phyloP scores from a whole-genome alignment of 805 yeast species.

The Nakazawaea pomicola region DNA sequence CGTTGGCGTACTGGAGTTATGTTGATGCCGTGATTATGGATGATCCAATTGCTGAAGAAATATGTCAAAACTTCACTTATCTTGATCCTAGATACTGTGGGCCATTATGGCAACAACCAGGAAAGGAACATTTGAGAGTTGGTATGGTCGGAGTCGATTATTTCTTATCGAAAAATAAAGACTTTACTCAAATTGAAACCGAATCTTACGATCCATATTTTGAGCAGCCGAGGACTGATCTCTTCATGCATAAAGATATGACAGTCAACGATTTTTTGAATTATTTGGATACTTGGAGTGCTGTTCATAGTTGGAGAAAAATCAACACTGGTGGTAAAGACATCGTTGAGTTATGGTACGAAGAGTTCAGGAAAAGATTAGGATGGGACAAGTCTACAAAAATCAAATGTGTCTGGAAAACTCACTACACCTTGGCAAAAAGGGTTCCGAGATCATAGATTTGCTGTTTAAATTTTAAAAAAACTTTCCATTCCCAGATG shows the following conservation, averaged over 20 bases:
- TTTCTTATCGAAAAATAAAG: slow-evolving; percentile 16
- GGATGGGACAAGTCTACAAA: slow-evolving; percentile 42
- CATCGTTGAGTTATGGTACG: slow-evolving; percentile 16
- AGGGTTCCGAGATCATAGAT: slow-evolving; percentile 13
- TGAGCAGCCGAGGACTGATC: slow-evolving; percentile 9
- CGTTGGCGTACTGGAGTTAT: slow-evolving; percentile 74
- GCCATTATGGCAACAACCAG: slow-evolving; percentile 41
- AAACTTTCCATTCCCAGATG: no score
- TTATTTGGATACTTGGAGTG: slow-evolving; percentile 21
- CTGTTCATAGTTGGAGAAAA: slow-evolving; percentile 22
- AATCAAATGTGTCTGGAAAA: slow-evolving; percentile 47
- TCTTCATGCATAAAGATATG: slow-evolving; percentile 17
- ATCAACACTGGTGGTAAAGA: slow-evolving; percentile 16
- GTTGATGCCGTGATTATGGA: slow-evolving; percentile 53
- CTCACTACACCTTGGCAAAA: slow-evolving; percentile 47
- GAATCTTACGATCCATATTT: slow-evolving; percentile 23
- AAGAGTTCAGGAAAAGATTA: slow-evolving; percentile 22
- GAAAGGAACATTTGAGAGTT: slow-evolving; percentile 33
- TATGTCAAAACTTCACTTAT: slow-evolving; percentile 47
- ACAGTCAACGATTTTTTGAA: slow-evolving; percentile 18
- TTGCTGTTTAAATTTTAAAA: no score
- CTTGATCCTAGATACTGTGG: slow-evolving; percentile 45
- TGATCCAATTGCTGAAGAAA: slow-evolving; percentile 45
- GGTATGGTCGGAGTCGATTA: slow-evolving; percentile 24
- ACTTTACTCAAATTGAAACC: slow-evolving; percentile 23